phyloP scores from a whole-genome alignment of 2,329 filamentous ascomycete genomes.

The Tolypocladium sp. region DNA sequence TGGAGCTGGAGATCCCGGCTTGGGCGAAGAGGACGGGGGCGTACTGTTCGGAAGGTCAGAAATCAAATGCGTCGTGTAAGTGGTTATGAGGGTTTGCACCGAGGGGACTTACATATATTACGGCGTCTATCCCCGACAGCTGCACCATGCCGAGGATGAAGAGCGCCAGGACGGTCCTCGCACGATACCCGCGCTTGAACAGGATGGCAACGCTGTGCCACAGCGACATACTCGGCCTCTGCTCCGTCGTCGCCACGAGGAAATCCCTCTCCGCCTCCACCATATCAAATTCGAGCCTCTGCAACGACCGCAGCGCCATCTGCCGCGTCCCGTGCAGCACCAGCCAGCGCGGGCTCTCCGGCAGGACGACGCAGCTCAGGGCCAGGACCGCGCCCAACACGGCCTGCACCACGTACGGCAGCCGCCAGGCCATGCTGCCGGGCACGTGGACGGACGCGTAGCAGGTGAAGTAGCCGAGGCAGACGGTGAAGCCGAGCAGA shows the following conservation, averaged over 20 bases:
- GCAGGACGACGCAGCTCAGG: not conserved
- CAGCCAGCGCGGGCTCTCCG: not conserved
- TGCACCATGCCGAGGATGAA: not conserved
- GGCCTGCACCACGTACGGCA: not conserved
- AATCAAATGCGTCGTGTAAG: not conserved
- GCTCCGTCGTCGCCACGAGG: not conserved
- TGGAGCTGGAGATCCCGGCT: not conserved
- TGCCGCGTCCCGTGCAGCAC: not conserved
- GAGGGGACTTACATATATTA: not conserved
- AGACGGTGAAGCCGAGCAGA: not conserved
- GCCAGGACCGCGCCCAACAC: not conserved
- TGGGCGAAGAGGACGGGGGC: not conserved
- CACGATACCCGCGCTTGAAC: not conserved
- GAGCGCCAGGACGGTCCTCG: not conserved
- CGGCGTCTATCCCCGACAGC: not conserved
- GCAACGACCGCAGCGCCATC: not conserved
- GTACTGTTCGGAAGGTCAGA: not conserved
- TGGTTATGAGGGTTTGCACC: not conserved
- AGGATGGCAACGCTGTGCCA: not conserved
- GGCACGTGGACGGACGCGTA: not conserved
- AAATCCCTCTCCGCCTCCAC: not conserved
- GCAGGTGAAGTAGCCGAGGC: not conserved
- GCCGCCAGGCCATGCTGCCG: not conserved
- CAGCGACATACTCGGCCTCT: not conserved
- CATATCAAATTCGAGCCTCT: not conserved